A percentile compares a stretch with the other conserved stretches of the same genome.
Conservation (phyloP, 75 land plant species). For the Cryptomeria japonica region DNA sequence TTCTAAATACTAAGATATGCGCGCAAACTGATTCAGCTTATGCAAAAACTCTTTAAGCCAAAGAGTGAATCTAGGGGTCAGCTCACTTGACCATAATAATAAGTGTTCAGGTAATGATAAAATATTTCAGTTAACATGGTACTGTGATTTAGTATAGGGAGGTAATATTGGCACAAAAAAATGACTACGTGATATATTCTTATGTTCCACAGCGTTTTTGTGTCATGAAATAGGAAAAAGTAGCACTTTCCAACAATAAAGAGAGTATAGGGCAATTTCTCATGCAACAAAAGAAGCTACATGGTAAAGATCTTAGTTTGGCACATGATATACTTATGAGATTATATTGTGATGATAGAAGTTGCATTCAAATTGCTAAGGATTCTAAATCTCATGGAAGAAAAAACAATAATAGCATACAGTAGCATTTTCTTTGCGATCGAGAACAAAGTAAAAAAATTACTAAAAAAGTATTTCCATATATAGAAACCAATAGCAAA, state of each 20-base stretch:
- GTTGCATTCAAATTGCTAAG: constrained; percentile 5
- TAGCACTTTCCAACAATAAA: neutral
- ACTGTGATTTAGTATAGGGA: neutral
- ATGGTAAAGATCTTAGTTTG: neutral
- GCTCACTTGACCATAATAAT: neutral
- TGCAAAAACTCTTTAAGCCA: neutral
- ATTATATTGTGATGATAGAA: neutral
- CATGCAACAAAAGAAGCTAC: neutral
- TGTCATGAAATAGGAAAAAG: neutral
- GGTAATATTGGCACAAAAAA: neutral
- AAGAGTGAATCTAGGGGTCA: neutral
- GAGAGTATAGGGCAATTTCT: neutral
- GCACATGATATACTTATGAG: neutral
- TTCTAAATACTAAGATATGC: neutral
- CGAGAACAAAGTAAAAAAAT: neutral
- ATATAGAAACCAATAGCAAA: neutral
- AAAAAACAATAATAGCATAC: constrained; percentile 1
- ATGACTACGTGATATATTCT: neutral
- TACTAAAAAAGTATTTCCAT: neutral
- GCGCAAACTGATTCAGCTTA: neutral
- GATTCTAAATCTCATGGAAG: neutral
- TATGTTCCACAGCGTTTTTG: neutral
- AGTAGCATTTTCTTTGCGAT: neutral
- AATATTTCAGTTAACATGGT: neutral
- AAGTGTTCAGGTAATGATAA: neutral